Base-by-base conservation (phyloP, 2,329 filamentous ascomycete species). In the Xylaria sp. region DNA sequence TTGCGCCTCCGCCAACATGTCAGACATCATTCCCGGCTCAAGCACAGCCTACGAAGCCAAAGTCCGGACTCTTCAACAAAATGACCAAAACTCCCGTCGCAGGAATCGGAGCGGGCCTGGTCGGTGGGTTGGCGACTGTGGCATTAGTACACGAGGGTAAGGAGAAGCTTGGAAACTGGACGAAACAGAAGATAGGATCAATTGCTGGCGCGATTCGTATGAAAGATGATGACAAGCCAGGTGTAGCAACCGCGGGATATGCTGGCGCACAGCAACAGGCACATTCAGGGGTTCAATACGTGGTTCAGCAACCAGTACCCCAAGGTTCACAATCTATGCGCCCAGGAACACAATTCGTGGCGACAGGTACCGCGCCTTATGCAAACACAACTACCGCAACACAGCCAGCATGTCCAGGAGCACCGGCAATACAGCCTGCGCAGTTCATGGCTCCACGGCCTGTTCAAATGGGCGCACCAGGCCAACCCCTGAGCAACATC, bases 101-200 rank as follows among this genome's bases (percentile, higher is more conserved):
- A 0, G 57, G 59, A 1, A 42, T 59, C 34, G 63, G 61, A 8
- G 59, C 53, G 2, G 59, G 57, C 11, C 18, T 65, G 2, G 61
- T 63, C 10, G 48, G 55, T 1, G 59, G 63, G 3, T 16, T 65
- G 11, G 42, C 62, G 5, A 59, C 56, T 1, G 51, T 53, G 2
- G 62, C 54, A 18, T 39, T 59, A 1, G 58, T 54, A 1, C 37
- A 61, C 10, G 60, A 64, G 4, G 62, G 62, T 2, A 64, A 59
- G 59, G 62, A 58, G 10, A 65, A 64, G 49, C 54, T 65, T 10
- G 55, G 54, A 44, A 57, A 58, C 13, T 65, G 64, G 64, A 58
- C 58, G n/a, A 62, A 62, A 60, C 50, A 57, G 46, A 65, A 62
- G 52, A 60, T 65, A 50, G 64, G 44, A 1, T 62, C 60, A 1